Base-by-base conservation (phyloP, 83 land plant genomes). In the Thuja plicata region DNA sequence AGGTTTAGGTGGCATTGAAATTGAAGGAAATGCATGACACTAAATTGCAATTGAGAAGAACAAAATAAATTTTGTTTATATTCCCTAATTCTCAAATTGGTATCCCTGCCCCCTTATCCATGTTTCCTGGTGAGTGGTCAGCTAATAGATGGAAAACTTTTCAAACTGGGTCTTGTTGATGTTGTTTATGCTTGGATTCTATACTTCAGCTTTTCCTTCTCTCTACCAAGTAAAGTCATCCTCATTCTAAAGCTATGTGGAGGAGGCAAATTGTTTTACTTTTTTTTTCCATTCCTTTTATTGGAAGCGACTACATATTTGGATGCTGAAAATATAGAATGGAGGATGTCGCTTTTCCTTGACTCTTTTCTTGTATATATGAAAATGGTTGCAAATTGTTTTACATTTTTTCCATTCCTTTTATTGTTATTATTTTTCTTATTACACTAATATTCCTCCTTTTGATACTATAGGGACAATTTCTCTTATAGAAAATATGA, bases 401-500 rank as follows among this genome's bases (percentile, higher is more conserved):
- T 9, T 4, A 17, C 9, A 15, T 17, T 37, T 87, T 43, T 87
- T 40, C 35, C 43, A n/a, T 88, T 43, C 48, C 52, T 80, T 87
- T 45, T 80, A 34, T 60, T 74, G 43, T 57, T 82, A 43, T 43
- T 43, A 38, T 38, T 70, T 52, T 85, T 16, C 86, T 46, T 19
- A 71, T 74, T 86, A 74, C 52, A 79, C 35, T 88, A 50, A 70
- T n/a, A 32, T 70, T 84, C 32, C 16, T 40, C 60, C 24, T 21
- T 54, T 86, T 89, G 84, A 16, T 54, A 84, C 46, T 93, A 87
- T 93, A 97, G 99, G 93, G 97, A 95, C 17, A 93, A 94, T 89
- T 80, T 37, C 91, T 89, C 92, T 40, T 90, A 86, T 90, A 95
- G 93, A 87, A 93, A 92, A 85, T 76, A 90, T 48, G 91, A 92